phyloP scores from a whole-genome alignment of 1,139 yeast genomes.

The Hansenula lynferdii region DNA sequence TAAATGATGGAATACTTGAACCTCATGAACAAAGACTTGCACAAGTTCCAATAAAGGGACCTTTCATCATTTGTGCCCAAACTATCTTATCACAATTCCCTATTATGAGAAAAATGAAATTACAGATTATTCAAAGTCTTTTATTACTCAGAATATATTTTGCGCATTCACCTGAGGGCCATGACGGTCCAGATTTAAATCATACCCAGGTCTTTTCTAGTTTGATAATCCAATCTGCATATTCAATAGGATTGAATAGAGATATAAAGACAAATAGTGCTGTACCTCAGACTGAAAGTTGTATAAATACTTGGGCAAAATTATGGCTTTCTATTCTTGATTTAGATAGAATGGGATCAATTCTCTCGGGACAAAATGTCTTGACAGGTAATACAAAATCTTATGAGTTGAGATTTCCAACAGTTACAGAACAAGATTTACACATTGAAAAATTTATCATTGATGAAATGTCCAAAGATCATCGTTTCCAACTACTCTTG shows the following conservation, averaged over 20 bases:
- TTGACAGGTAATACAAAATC: conserved; percentile 13
- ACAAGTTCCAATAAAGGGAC: conserved; percentile 30
- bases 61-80: conserved; percentile 28
- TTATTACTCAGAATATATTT: conserved; percentile 35
- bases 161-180: conserved; percentile 41
- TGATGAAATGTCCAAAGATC: conserved; percentile 13
- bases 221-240: conserved; percentile 33
- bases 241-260: conserved; percentile 37
- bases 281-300: conserved; percentile 12
- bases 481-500: conserved; percentile 12
- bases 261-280: conserved; percentile 32
- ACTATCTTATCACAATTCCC: conserved; percentile 29
- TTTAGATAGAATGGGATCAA: conserved; percentile 17
- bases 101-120: conserved; percentile 30
- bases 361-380: conserved; percentile 20
- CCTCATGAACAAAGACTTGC: conserved; percentile 6
- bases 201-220: conserved; percentile 35
- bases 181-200: conserved; percentile 34
- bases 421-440: conserved; percentile 3
- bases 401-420: conserved; percentile 13
- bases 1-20: conserved; percentile 11
- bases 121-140: conserved; percentile 37
- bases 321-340: conserved; percentile 21
- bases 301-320: conserved; percentile 20
- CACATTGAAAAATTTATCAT: conserved; percentile 11